phyloP scores from a whole-genome alignment of 352 stramenopile genomes.

The Peronospora farinosa region DNA sequence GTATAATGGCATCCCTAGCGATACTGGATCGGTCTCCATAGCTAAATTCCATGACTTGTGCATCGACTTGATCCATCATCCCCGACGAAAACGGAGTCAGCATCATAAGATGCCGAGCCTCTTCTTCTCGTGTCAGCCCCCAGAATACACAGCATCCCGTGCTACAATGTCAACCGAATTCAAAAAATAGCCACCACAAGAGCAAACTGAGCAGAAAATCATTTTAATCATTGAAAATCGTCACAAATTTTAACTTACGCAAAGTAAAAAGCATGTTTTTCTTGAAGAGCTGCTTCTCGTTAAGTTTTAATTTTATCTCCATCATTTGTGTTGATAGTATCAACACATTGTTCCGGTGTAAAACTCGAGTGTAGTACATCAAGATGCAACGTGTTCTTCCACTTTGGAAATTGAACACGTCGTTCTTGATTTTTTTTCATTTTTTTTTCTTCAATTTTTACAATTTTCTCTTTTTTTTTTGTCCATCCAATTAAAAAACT shows the following conservation, averaged over 20 bases:
- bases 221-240: not conserved
- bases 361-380: slow-evolving; percentile 56
- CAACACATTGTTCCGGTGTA: slow-evolving; percentile 4
- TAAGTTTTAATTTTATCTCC: slow-evolving; percentile 5
- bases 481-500: slow-evolving; percentile 66
- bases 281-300: slow-evolving; percentile 21
- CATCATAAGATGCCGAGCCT: slow-evolving; percentile 41
- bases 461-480: slow-evolving; percentile 19
- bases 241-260: slow-evolving; percentile 36
- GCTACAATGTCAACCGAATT: slow-evolving; percentile 19
- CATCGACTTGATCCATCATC: slow-evolving; percentile 43
- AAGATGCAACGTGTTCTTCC: slow-evolving; percentile 67
- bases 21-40: slow-evolving; percentile 48
- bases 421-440: not conserved
- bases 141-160: slow-evolving; percentile 71
- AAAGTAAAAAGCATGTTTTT: slow-evolving; percentile 72
- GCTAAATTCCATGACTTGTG: slow-evolving; percentile 58
- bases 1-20: slow-evolving; percentile 75
- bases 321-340: not conserved
- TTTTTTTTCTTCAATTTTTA: not conserved
- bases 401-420: slow-evolving; percentile 19
- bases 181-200: slow-evolving; percentile 1
- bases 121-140: slow-evolving; percentile 55
- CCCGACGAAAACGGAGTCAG: slow-evolving; percentile 44
- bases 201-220: not conserved